phyloP scores from a whole-genome alignment of 805 yeast species.

The Isabelozyma pseudorhagii region DNA sequence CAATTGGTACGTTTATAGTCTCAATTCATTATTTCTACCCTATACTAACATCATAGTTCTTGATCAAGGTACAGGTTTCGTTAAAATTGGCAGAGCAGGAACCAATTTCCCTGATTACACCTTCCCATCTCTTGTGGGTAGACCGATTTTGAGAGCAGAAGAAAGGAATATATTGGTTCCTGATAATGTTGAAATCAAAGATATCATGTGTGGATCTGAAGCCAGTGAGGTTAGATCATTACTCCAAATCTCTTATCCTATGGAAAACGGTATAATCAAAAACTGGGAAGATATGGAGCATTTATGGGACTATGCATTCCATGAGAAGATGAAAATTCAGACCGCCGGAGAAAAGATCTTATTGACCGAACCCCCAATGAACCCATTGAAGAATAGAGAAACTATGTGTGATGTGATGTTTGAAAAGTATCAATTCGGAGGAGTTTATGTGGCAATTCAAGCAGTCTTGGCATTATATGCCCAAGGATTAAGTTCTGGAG shows the following conservation, averaged over 20 bases:
- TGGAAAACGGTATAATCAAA: conserved; percentile 97
- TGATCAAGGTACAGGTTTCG: conserved; percentile 99
- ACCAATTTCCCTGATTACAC: conserved; percentile 96
- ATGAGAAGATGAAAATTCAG: conserved; percentile 81
- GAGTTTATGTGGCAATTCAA: conserved; percentile 93
- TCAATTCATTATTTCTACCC: background rate
- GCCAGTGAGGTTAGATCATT: conserved; percentile 89
- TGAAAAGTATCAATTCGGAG: conserved; percentile 86
- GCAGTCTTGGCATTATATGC: conserved; percentile 98
- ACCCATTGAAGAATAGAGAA: conserved; percentile 87
- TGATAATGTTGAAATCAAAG: conserved; percentile 76
- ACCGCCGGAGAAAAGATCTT: conserved; percentile 74
- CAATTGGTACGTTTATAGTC: conserved; percentile 25
- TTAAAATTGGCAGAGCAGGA: conserved; percentile 94
- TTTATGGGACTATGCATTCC: conserved; percentile 96
- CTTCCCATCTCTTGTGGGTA: conserved; percentile 87
- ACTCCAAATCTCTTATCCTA: conserved; percentile 91
- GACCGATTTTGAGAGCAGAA: conserved; percentile 96
- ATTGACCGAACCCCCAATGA: conserved; percentile 97
- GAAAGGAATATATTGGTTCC: conserved; percentile 61
- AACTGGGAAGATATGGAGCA: conserved; percentile 99
- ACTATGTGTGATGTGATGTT: conserved; percentile 91
- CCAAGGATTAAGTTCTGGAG: conserved; percentile 95
- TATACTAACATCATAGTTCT: conserved; percentile 51
- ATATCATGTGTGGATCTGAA: conserved; percentile 97